Conservation (phyloP, 2,329 filamentous ascomycete species). For the Chalaropsis ovoidea region DNA sequence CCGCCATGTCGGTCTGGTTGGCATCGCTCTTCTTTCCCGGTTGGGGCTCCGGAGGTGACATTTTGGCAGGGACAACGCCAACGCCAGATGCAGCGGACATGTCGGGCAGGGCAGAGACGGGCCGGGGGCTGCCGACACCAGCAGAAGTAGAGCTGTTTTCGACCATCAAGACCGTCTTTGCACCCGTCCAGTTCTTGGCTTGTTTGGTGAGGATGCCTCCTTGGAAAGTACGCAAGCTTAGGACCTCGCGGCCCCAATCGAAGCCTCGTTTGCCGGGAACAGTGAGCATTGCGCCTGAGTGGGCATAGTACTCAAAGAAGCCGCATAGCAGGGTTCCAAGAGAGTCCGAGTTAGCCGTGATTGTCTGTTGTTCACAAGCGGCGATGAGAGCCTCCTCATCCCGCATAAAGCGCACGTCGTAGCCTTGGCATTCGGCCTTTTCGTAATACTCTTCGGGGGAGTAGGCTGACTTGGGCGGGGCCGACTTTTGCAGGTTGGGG, state of each 20-base stretch:
- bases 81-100: neutral
- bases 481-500: conserved; percentile 64
- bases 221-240: conserved; percentile 58
- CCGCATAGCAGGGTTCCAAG: conserved; percentile 63
- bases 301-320: conserved; percentile 82
- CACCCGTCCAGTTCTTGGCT: conserved; percentile 77
- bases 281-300: conserved; percentile 45
- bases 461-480: conserved; percentile 35
- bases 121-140: conserved; percentile 10
- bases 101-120: neutral
- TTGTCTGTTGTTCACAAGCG: conserved; percentile 46
- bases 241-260: conserved; percentile 68
- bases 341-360: conserved; percentile 60
- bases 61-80: conserved; percentile 24
- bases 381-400: conserved; percentile 58
- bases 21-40: conserved; percentile 27
- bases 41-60: neutral
- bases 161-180: conserved; percentile 49
- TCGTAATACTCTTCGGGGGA: conserved; percentile 33
- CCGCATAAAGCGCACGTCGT: conserved; percentile 66
- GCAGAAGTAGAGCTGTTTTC: conserved; percentile 16
- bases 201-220: conserved; percentile 64
- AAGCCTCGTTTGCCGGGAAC: conserved; percentile 48
- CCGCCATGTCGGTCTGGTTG: conserved; percentile 28
- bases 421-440: conserved; percentile 48